These are phyloP conservation scores for Gaeumannomyces sp. DNA, from an alignment of 2,329 filamentous ascomycete species.

Conservation along the genomic window DNA sequence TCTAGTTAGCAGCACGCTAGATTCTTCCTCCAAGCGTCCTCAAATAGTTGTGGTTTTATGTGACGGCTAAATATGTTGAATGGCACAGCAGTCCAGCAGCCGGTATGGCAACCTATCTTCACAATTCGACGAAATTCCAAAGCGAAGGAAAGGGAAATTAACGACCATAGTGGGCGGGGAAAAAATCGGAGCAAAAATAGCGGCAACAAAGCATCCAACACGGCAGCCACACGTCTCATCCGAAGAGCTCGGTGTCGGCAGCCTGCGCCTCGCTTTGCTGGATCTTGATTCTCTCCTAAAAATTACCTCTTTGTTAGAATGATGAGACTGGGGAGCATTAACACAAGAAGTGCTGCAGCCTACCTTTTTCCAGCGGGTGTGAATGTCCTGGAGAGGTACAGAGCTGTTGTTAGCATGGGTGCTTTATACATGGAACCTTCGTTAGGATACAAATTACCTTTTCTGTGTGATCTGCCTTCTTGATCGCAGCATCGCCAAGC, in stretches of 20 bases:
- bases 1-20: neutral
- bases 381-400: neutral
- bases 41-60: too few species aligned
- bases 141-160: too few species aligned
- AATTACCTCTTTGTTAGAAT: neutral
- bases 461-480: constrained; percentile 2
- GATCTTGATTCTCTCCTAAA: neutral
- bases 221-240: neutral
- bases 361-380: neutral
- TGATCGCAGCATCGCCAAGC: neutral
- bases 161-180: too few species aligned
- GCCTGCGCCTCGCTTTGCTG: neutral
- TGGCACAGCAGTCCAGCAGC: too few species aligned
- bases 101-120: too few species aligned
- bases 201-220: neutral
- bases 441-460: neutral
- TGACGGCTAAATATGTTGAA: too few species aligned
- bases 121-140: too few species aligned
- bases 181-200: too few species aligned
- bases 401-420: neutral
- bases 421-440: neutral
- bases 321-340: neutral
- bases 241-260: neutral
- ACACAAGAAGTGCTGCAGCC: neutral
- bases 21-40: neutral